Percentiles rank a stretch among this genome's conserved stretches.
phyloP scores from a whole-genome alignment of 768 basidiomycete genomes.

The Tylopilus sp. region DNA sequence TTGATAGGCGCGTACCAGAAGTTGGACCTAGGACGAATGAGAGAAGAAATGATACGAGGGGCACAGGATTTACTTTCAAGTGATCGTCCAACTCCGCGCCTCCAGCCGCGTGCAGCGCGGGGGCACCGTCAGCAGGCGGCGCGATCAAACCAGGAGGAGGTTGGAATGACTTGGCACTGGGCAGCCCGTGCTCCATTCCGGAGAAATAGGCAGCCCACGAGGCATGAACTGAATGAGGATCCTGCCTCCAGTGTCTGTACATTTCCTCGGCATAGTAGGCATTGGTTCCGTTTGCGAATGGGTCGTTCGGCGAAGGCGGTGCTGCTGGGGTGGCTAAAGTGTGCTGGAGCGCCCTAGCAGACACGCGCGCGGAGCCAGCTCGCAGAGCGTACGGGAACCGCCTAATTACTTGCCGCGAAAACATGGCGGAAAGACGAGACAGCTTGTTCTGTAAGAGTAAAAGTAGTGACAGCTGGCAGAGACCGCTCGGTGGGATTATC shows the following conservation, averaged over 20 bases:
- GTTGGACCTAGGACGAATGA: slow-evolving; percentile 68
- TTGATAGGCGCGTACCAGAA: slow-evolving; percentile 97
- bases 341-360: slow-evolving; percentile 25
- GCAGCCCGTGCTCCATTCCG: slow-evolving; percentile 85
- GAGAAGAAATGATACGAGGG: not conserved
- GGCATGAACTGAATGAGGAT: slow-evolving; percentile 87
- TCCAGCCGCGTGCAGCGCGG: slow-evolving; percentile 62
- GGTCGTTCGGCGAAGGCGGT: slow-evolving; percentile 72
- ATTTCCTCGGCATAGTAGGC: slow-evolving; percentile 96
- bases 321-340: slow-evolving; percentile 46
- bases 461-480: not conserved
- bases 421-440: slow-evolving; percentile 24
- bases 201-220: slow-evolving; percentile 96
- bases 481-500: slow-evolving; percentile 9
- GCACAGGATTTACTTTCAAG: slow-evolving; percentile 63
- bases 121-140: slow-evolving; percentile 73
- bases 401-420: slow-evolving; percentile 36
- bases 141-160: slow-evolving; percentile 76
- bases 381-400: slow-evolving; percentile 33
- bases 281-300: slow-evolving; percentile 92
- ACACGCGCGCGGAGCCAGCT: slow-evolving; percentile 15
- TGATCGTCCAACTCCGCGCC: slow-evolving; percentile 88
- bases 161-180: slow-evolving; percentile 77
- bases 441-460: not conserved
- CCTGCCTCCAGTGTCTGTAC: slow-evolving; percentile 89